These are phyloP conservation scores for Lasiosphaeria hispida DNA, from an alignment of 495 filamentous ascomycete species.

Conservation along the genomic window DNA sequence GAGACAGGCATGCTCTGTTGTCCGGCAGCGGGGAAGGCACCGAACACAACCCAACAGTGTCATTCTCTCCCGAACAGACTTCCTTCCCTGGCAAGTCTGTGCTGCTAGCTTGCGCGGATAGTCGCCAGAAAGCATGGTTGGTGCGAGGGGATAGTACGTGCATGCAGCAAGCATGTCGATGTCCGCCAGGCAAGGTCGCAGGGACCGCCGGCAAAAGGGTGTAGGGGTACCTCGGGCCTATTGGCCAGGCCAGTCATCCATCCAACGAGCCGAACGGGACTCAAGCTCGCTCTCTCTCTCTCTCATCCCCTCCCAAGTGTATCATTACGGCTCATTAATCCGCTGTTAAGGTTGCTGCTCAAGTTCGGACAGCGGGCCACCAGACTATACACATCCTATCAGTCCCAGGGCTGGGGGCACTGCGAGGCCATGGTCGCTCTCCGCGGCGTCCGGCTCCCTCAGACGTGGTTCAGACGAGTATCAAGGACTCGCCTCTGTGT, in stretches of 20 bases:
- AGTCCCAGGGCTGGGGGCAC: too few relatives aligned
- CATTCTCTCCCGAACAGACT: constrained; percentile 18
- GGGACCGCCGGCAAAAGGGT: constrained; percentile 23
- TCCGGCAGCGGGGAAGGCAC: constrained; percentile 2
- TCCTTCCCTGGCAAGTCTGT: constrained; percentile 15
- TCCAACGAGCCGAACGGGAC: constrained; percentile 2
- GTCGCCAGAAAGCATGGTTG: constrained; percentile 11
- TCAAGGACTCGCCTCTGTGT: background rate
- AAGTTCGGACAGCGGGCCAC: background rate
- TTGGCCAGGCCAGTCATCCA: constrained; percentile 21
- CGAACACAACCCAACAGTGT: constrained; percentile 1
- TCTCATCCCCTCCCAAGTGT: background rate
- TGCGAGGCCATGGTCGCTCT: background rate
- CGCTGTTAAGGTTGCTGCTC: too few relatives aligned
- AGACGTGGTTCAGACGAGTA: background rate
- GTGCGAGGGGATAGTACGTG: constrained; percentile 19
- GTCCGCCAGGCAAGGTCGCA: constrained; percentile 21
- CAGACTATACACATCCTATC: too few relatives aligned
- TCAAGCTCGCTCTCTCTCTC: background rate
- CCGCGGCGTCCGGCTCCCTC: background rate
- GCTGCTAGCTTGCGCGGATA: constrained; percentile 20
- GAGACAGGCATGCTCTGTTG: constrained; percentile 4
- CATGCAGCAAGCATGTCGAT: constrained; percentile 24
- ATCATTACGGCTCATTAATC: background rate
- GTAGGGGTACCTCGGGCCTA: constrained; percentile 19